These are phyloP conservation scores for Prunus davidiana DNA, from an alignment of 306 rosid genomes.

Conservation along the genomic window DNA sequence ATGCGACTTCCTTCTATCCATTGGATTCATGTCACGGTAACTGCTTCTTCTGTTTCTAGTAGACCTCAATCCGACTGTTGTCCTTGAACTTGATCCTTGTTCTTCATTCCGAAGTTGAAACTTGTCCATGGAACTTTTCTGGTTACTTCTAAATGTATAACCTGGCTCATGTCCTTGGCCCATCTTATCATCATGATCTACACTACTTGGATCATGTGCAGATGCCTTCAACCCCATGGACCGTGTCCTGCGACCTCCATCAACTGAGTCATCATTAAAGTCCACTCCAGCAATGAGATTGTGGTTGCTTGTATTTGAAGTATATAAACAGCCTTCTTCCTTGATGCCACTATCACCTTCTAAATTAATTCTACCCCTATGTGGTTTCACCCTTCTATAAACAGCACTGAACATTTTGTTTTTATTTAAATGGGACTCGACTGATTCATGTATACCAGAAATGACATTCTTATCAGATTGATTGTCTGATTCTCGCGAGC, in stretches of 20 bases:
- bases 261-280: constrained; percentile 40
- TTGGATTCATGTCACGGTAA: constrained; percentile 52
- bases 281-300: constrained; percentile 41
- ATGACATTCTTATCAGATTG: constrained; percentile 31
- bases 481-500: constrained; percentile 38
- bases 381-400: constrained; percentile 70
- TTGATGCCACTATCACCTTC: constrained; percentile 44
- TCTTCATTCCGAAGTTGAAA: constrained; percentile 54
- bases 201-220: constrained; percentile 35
- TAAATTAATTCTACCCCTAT: constrained; percentile 45
- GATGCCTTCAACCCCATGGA: constrained; percentile 48
- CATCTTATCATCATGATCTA: constrained; percentile 35
- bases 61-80: constrained; percentile 83
- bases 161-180: constrained; percentile 48
- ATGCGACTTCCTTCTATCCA: constrained; percentile 50
- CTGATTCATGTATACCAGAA: constrained; percentile 34
- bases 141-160: constrained; percentile 41
- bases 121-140: constrained; percentile 33
- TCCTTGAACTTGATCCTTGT: constrained; percentile 66
- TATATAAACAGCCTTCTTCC: constrained; percentile 60
- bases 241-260: constrained; percentile 40
- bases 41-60: constrained; percentile 71
- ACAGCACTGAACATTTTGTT: constrained; percentile 79
- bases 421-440: constrained; percentile 36
- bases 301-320: constrained; percentile 50